phyloP scores from a whole-genome alignment of 495 filamentous ascomycete genomes.

The Penicillium macrosclerotiorum region DNA sequence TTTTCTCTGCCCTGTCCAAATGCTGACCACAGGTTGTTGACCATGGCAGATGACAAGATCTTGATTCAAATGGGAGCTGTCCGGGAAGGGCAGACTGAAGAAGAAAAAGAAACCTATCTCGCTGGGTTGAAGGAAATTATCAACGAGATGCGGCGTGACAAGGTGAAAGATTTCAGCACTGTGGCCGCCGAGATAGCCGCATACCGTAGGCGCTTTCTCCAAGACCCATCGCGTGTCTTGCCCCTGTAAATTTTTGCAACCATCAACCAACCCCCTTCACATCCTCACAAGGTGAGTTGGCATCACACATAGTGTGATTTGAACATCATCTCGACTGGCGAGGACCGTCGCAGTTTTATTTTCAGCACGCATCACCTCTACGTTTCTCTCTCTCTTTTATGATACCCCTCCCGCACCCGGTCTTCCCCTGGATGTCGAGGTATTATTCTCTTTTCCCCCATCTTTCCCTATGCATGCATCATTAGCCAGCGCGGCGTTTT shows the following conservation, averaged over 20 bases:
- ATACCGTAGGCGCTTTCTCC: conserved; percentile 70
- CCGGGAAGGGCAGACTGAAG: conserved; percentile 64
- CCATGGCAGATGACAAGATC: conserved; percentile 75
- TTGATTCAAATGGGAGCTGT: conserved; percentile 76
- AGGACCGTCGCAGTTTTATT: background rate
- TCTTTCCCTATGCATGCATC: conserved; percentile 12
- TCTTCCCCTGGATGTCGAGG: conserved; percentile 6
- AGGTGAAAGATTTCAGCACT: conserved; percentile 74
- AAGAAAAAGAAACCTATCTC: conserved; percentile 70
- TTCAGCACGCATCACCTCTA: conserved; percentile 7
- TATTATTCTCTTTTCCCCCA: conserved; percentile 1
- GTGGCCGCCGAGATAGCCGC: conserved; percentile 80
- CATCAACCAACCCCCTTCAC: background rate
- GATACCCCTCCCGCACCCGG: conserved; percentile 4
- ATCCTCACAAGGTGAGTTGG: background rate
- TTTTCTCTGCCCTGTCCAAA: conserved; percentile 37
- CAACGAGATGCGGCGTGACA: conserved; percentile 66
- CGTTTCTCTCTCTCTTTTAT: conserved; percentile 6
- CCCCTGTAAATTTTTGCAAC: conserved; percentile 38
- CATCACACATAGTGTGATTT: no score
- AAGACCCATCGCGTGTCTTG: conserved; percentile 51
- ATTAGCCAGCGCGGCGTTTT: conserved; percentile 20
- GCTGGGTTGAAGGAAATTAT: conserved; percentile 74
- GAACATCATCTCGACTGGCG: conserved; percentile 1
- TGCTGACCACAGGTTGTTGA: conserved; percentile 61